A percentile compares a stretch with the other conserved stretches of the same genome.
phyloP scores from a whole-genome alignment of 2,329 filamentous ascomycete species.

The Exophiala mesophila region DNA sequence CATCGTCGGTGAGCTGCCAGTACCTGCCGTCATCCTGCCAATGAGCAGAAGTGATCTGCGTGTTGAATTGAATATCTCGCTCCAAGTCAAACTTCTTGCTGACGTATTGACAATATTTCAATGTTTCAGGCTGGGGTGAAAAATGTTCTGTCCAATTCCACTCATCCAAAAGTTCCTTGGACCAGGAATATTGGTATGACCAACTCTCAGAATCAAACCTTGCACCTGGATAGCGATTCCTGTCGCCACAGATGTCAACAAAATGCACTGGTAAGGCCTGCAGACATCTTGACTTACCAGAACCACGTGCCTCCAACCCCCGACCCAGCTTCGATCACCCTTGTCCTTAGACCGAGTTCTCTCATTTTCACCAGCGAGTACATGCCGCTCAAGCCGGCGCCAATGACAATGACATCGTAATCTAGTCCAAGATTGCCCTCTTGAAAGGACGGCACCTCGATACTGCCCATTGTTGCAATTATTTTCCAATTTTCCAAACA shows the following conservation, averaged over 20 bases:
- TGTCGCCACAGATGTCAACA: slow-evolving; percentile 27
- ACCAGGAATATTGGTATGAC: slow-evolving; percentile 50
- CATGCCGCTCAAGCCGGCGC: slow-evolving; percentile 19
- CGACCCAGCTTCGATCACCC: slow-evolving; percentile 33
- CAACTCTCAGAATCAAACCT: slow-evolving; percentile 51
- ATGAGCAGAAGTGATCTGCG: slow-evolving; percentile 17
- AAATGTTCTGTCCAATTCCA: slow-evolving; percentile 45
- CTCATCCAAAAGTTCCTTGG: slow-evolving; percentile 32
- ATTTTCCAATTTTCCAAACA: too few relatives aligned
- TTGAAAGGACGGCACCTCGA: neutral
- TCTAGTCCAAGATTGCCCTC: neutral
- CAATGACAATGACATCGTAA: slow-evolving; percentile 22
- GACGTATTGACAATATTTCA: slow-evolving; percentile 38
- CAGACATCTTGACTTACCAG: slow-evolving; percentile 23
- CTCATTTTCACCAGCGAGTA: slow-evolving; percentile 29
- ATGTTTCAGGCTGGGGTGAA: slow-evolving; percentile 36
- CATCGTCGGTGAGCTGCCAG: slow-evolving; percentile 14
- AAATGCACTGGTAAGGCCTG: neutral
- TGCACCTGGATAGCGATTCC: slow-evolving; percentile 54
- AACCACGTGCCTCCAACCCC: slow-evolving; percentile 41
- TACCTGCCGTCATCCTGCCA: slow-evolving; percentile 35
- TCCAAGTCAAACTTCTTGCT: slow-evolving; percentile 36
- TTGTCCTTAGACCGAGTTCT: slow-evolving; percentile 29
- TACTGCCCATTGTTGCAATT: neutral
- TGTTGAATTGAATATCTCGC: slow-evolving; percentile 33